These are phyloP conservation scores for Rosa multiflora DNA, from an alignment of 306 rosid genomes.

Conservation along the genomic window DNA sequence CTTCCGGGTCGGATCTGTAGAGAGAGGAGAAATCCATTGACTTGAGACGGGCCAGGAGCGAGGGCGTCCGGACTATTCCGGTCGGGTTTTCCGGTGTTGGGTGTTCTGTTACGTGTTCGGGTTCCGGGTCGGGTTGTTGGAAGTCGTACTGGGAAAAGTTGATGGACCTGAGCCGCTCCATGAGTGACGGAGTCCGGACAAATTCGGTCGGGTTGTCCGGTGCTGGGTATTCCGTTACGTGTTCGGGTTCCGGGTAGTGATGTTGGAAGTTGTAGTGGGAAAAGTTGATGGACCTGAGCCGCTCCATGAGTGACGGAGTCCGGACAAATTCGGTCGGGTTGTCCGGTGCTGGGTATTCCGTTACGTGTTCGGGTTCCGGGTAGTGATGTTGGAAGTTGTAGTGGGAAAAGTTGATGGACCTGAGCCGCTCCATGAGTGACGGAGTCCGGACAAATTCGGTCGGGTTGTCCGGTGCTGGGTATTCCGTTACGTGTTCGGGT, in stretches of 20 bases:
- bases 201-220: too few relatives aligned
- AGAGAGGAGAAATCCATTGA: constrained; percentile 37
- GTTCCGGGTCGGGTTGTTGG: background rate
- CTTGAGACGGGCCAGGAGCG: constrained; percentile 48
- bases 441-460: background rate
- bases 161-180: too few relatives aligned
- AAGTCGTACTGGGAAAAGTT: background rate
- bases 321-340: constrained; percentile 19
- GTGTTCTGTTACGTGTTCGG: background rate
- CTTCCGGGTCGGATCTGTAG: constrained; percentile 21
- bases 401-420: constrained; percentile 28
- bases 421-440: constrained; percentile 29
- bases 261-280: too few relatives aligned
- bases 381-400: constrained; percentile 14
- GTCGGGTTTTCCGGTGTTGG: background rate
- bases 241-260: too few relatives aligned
- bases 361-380: background rate
- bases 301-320: constrained; percentile 48
- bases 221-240: too few relatives aligned
- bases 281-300: constrained; percentile 32
- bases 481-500: background rate
- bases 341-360: background rate
- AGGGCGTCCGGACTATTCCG: constrained; percentile 36
- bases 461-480: too few relatives aligned
- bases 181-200: too few relatives aligned